These are phyloP conservation scores for Lepiota venenata DNA, from an alignment of 768 basidiomycete genomes.

Conservation along the genomic window DNA sequence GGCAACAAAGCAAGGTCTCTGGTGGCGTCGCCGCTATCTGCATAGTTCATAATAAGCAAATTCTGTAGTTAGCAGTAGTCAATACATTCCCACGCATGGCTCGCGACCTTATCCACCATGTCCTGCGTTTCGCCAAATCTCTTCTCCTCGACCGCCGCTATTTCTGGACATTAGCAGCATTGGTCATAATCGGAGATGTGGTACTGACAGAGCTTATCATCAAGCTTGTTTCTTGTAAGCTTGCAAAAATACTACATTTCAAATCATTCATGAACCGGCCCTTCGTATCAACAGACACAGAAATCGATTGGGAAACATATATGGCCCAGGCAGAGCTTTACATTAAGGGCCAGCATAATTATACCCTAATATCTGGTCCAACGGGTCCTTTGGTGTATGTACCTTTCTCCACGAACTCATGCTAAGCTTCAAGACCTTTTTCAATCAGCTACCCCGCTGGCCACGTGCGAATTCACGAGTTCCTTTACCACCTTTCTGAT, in stretches of 20 bases:
- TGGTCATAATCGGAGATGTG: slow-evolving; percentile 74
- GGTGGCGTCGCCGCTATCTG: not conserved
- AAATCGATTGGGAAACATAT: slow-evolving; percentile 98
- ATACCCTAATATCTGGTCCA: slow-evolving; percentile 78
- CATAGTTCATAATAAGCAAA: not conserved
- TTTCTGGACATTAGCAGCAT: slow-evolving; percentile 63
- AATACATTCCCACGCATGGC: slow-evolving; percentile 12
- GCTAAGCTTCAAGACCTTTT: slow-evolving; percentile 2
- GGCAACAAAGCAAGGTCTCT: too few species aligned
- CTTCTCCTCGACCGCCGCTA: slow-evolving; percentile 53
- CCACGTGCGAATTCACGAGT: slow-evolving; percentile 78
- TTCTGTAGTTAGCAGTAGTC: not conserved
- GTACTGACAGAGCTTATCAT: slow-evolving; percentile 79
- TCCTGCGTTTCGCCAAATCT: slow-evolving; percentile 20
- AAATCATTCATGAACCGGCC: not conserved
- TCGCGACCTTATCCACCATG: slow-evolving; percentile 13
- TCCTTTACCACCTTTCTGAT: slow-evolving; percentile 63
- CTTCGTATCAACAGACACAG: slow-evolving; percentile 66
- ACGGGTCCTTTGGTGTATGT: slow-evolving; percentile 91
- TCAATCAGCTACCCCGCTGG: slow-evolving; percentile 86
- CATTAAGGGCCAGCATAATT: slow-evolving; percentile 79
- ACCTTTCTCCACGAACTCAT: not conserved
- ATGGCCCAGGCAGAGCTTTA: slow-evolving; percentile 84
- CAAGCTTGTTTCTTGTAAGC: slow-evolving; percentile 78
- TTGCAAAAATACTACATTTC: slow-evolving; percentile 14